Conservation (phyloP, 2,329 filamentous ascomycete species). For the Claviceps paspali region DNA sequence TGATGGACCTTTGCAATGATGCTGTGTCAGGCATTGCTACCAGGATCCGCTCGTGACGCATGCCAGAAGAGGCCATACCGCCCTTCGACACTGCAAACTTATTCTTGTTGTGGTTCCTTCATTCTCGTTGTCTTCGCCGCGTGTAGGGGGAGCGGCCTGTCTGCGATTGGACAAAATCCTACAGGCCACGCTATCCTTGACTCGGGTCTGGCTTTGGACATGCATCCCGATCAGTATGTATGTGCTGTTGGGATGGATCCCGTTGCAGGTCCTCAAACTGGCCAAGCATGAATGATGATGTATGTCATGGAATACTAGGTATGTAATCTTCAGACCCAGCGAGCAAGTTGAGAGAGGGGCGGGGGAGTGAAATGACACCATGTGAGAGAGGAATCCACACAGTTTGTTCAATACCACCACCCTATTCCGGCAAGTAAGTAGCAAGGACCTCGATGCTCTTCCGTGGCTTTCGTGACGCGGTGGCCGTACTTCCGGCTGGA, state of each 20-base stretch:
- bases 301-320: background rate
- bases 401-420: background rate
- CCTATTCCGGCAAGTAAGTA: slow-evolving; percentile 6
- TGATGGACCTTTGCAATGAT: background rate
- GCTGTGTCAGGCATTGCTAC: background rate
- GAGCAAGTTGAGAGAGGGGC: background rate
- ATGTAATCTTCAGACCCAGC: background rate
- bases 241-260: background rate
- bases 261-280: background rate
- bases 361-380: background rate
- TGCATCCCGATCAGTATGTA: too few species aligned
- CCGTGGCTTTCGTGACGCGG: background rate
- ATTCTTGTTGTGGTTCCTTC: too few species aligned
- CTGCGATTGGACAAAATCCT: too few species aligned
- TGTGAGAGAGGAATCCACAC: background rate
- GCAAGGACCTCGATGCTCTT: background rate
- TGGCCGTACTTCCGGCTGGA: background rate
- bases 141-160: too few species aligned
- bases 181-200: too few species aligned
- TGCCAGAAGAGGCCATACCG: background rate
- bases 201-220: too few species aligned
- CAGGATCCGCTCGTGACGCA: background rate
- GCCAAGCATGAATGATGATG: too few species aligned
- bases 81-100: background rate
- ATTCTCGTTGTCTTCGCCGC: too few species aligned